Evolutionary conservation across 2,329 filamentous ascomycete genomes (phyloP), one percentile per base, ranked within the genome.

Genomic region (Thielaviopsis euricoi): DNA sequence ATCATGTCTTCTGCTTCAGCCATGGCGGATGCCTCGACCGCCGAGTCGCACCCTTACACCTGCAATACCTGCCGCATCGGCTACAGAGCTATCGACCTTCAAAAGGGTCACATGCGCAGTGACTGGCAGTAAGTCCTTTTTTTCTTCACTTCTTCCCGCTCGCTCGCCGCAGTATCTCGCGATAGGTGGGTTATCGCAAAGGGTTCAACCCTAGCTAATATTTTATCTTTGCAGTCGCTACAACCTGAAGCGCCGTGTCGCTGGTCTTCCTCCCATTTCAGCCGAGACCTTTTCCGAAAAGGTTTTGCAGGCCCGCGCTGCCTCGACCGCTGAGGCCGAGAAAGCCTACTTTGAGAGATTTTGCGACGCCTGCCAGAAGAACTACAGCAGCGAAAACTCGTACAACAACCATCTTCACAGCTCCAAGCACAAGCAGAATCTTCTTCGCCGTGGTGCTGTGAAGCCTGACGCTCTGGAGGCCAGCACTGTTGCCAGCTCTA

Each of bases 21-120:
- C 49, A 57, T 52, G 49, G 55, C 55, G 21, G 50, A 50, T 57
- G 62, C 68, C 55, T 65, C 68, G 29, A 59, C 65, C 56, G 64
- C 72, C 17, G 66, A 79, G 33, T 77, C 84, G 25, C 89, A 96
- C 69, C 91, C 93, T 1, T 98, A 91, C 73, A 97, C 91, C 58
- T 98, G 93, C 82, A 98, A 97, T 72, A 93, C 90, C 60, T 98
- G 93, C 69, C 89, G 95, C 70, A 90, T 98, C 65, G 93, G 91
- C 56, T 98, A 97, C 73, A 85, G 91, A 64, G 89, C 88, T 68
- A 89, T 87, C 69, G 91, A 97, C 68, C 78, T 94, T 58, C 93
- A 98, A 73, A 85, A 93, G 69, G 84, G 82, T 43, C 93, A 98
- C 69, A 98, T 98, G 93, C 89, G 93, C 71, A 93, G 86, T 65